phyloP scores from a whole-genome alignment of 176 grass and related monocot genomes.

The Lolium rigidum region DNA sequence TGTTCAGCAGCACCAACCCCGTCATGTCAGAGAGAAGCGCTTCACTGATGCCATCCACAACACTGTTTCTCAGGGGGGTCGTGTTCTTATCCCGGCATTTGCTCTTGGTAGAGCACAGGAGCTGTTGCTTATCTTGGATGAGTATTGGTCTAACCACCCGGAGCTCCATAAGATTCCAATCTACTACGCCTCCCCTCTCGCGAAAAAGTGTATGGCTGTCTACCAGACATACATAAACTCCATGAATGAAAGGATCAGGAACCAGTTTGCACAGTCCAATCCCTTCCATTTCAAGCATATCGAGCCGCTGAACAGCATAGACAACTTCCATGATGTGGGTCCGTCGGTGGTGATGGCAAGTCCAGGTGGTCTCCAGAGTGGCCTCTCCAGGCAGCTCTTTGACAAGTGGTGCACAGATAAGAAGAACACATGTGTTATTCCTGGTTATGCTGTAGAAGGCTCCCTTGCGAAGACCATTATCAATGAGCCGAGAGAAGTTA shows the following conservation, averaged over 20 bases:
- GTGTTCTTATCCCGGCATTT: slow-evolving; percentile 93
- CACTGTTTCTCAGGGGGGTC: slow-evolving; percentile 77
- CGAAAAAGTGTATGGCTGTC: slow-evolving; percentile 96
- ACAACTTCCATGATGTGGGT: slow-evolving; percentile 90
- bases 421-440: slow-evolving; percentile 90
- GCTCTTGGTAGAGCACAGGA: slow-evolving; percentile 96
- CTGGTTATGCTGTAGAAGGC: slow-evolving; percentile 89
- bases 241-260: slow-evolving; percentile 95
- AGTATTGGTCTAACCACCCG: slow-evolving; percentile 93
- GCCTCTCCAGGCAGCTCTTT: slow-evolving; percentile 91
- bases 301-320: slow-evolving; percentile 87
- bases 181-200: slow-evolving; percentile 93
- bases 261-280: slow-evolving; percentile 92
- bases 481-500: slow-evolving; percentile 94
- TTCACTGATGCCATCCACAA: slow-evolving; percentile 89
- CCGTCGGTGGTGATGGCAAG: slow-evolving; percentile 97
- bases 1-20: slow-evolving; percentile 85
- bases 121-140: slow-evolving; percentile 88
- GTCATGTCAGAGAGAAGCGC: slow-evolving; percentile 74
- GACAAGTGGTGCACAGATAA: slow-evolving; percentile 98
- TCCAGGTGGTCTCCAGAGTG: slow-evolving; percentile 81
- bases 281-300: slow-evolving; percentile 96
- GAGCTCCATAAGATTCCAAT: slow-evolving; percentile 98
- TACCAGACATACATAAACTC: slow-evolving; percentile 99
- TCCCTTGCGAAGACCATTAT: slow-evolving; percentile 89